phyloP scores from a whole-genome alignment of 2,329 filamentous ascomycete species.

The Paradendryphiella salina region DNA sequence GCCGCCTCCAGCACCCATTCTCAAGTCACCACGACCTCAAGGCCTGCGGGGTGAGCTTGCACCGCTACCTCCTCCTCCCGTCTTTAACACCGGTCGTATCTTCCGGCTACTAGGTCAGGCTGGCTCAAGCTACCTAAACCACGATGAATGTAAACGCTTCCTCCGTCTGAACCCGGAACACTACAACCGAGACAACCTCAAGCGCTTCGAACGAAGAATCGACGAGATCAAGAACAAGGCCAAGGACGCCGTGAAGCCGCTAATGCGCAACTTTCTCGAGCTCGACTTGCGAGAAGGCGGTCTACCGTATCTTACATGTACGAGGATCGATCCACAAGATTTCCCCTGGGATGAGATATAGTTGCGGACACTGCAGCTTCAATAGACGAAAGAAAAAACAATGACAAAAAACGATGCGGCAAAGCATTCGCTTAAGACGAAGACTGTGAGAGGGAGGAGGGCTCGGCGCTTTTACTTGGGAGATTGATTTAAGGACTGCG shows the following conservation, averaged over 20 bases:
- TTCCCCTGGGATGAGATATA: constrained; percentile 60
- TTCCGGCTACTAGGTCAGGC: constrained; percentile 75
- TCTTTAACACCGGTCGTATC: constrained; percentile 68
- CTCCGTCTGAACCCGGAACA: constrained; percentile 80
- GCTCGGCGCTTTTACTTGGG: constrained; percentile 12
- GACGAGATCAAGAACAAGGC: constrained; percentile 88
- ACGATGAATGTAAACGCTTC: constrained; percentile 89
- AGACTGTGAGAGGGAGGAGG: neutral
- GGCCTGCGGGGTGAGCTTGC: constrained; percentile 24
- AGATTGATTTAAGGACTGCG: neutral
- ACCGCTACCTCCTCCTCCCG: constrained; percentile 46
- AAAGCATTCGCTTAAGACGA: too few relatives aligned
- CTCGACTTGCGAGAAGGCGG: constrained; percentile 66
- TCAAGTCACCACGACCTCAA: constrained; percentile 51
- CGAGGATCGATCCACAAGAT: constrained; percentile 63
- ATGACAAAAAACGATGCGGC: neutral
- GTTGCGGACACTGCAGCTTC: neutral
- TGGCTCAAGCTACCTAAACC: constrained; percentile 68
- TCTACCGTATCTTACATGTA: constrained; percentile 67
- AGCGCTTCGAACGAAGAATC: constrained; percentile 81
- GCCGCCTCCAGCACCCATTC: constrained; percentile 62
- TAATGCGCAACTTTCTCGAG: constrained; percentile 85
- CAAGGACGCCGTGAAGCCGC: constrained; percentile 76
- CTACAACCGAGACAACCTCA: constrained; percentile 83
- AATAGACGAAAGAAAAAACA: neutral